Base-by-base conservation (phyloP, 495 filamentous ascomycete species). In the Sphaerosporella brunnea region DNA sequence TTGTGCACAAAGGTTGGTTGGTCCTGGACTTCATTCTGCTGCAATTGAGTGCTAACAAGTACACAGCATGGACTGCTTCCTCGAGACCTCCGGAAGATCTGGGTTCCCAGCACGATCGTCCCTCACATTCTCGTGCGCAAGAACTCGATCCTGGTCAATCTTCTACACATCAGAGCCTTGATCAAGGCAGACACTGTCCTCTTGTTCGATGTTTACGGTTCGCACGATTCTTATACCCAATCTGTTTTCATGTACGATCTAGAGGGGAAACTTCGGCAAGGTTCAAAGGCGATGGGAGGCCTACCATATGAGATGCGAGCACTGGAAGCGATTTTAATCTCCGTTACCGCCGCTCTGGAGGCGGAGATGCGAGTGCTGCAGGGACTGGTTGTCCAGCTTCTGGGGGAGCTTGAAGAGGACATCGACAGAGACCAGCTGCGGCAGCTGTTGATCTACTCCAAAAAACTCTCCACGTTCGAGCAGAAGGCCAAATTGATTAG, bases 191-290 rank as follows among this genome's bases (percentile, higher is more conserved):
- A 97, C 54, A 80, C 85, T 4, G 90, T 97, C 3, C 76, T 97
- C 10, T 73, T 96, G 11, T 95, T 97, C 54, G 90, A 97, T 56
- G 82, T 85, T 8, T 96, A 92, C 61, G 90, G 90, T 26, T 83
- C 82, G n/a, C 84, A 80, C 34, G 83, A 93, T 54, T 93, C 87
- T 0, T 90, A 93, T 53, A 82, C 85, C 36, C 92, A 95, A 59
- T 94, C 86, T 2, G 73, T 87, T 18, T 96, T 97, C 63, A 93
- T 97, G 70, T 94, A 95, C 59, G 90, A 96, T 59, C 63, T 83
- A 3, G 71, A 78, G 39, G 71, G 71, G 1, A 79, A 77, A 55
- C 63, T 81, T 0, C 69, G 71, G 25, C 70, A 73, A 36, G 73
- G 75, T 46, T 56, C 58, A 4, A 64, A 55, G 13, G 64, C 68